phyloP scores from a whole-genome alignment of 352 stramenopile species.

The Phytopythium kandeliae region DNA sequence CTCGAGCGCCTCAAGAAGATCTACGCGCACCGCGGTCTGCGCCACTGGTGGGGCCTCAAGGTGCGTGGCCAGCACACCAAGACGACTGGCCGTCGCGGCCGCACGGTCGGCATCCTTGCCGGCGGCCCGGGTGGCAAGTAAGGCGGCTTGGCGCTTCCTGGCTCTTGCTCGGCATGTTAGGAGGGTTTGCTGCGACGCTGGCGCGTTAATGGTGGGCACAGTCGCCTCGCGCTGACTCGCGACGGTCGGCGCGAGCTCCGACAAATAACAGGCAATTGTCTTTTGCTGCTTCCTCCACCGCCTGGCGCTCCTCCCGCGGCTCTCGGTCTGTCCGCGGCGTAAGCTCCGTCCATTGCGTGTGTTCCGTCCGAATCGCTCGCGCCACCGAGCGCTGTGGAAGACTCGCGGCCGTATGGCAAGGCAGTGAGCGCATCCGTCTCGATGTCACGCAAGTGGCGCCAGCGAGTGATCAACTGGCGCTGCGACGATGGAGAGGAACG shows the following conservation, averaged over 20 bases:
- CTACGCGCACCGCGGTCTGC: conserved; percentile 98
- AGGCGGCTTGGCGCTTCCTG: conserved; percentile 9
- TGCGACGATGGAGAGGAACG: no score
- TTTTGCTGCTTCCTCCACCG: conserved; percentile 6
- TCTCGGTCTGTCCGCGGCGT: no score
- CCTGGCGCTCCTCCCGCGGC: no score
- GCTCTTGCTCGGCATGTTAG: conserved; percentile 6
- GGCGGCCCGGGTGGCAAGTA: conserved; percentile 56
- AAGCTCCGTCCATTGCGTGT: no score
- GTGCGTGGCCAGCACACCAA: conserved; percentile 99
- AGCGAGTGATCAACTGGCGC: no score
- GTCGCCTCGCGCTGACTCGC: conserved; percentile 5
- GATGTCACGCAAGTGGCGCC: no score
- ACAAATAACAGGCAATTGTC: conserved; percentile 8
- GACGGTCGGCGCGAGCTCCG: conserved; percentile 6
- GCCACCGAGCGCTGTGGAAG: no score
- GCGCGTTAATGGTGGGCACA: conserved; percentile 6
- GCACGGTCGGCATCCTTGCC: conserved; percentile 74
- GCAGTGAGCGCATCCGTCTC: no score
- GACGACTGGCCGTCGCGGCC: conserved; percentile 95
- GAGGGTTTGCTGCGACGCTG: conserved; percentile 7
- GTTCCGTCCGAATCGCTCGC: no score
- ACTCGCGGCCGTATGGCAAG: no score
- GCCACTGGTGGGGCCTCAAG: conserved; percentile 99
- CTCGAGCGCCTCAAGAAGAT: conserved; percentile 99